These are phyloP conservation scores for Fusarium sp. DNA, from an alignment of 2,329 filamentous ascomycete genomes.

Conservation along the genomic window DNA sequence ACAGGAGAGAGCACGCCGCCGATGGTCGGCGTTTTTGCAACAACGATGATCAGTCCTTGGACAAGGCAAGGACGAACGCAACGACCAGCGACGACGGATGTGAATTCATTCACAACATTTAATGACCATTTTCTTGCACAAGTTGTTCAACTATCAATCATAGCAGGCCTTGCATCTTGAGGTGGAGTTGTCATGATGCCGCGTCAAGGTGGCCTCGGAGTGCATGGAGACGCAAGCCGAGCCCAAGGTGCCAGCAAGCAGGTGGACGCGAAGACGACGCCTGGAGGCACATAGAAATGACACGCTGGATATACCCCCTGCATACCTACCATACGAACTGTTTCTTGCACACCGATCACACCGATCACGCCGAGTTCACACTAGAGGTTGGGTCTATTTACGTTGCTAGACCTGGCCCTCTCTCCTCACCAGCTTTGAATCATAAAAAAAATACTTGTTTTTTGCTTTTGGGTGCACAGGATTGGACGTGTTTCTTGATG, in stretches of 20 bases:
- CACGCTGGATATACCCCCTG: slow-evolving; percentile 45
- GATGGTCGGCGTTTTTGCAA: slow-evolving; percentile 29
- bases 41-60: slow-evolving; percentile 20
- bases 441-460: slow-evolving; percentile 38
- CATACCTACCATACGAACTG: slow-evolving; percentile 45
- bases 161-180: slow-evolving; percentile 44
- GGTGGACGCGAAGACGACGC: slow-evolving; percentile 38
- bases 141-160: slow-evolving; percentile 35
- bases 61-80: background rate
- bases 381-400: slow-evolving; percentile 41
- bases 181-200: slow-evolving; percentile 38
- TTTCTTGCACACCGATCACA: slow-evolving; percentile 31
- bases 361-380: slow-evolving; percentile 31
- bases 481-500: slow-evolving; percentile 14
- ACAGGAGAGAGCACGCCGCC: slow-evolving; percentile 19
- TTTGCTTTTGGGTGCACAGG: slow-evolving; percentile 20
- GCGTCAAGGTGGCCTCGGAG: slow-evolving; percentile 32
- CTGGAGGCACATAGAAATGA: slow-evolving; percentile 45
- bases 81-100: slow-evolving; percentile 16
- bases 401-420: slow-evolving; percentile 39
- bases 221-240: slow-evolving; percentile 33
- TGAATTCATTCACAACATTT: slow-evolving; percentile 40
- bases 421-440: slow-evolving; percentile 42
- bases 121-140: slow-evolving; percentile 42
- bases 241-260: slow-evolving; percentile 37